Evolutionary conservation across 805 yeast species (phyloP), one percentile per base, ranked within the genome.

Genomic region (Yamadazyma takamatsuzukensis): DNA sequence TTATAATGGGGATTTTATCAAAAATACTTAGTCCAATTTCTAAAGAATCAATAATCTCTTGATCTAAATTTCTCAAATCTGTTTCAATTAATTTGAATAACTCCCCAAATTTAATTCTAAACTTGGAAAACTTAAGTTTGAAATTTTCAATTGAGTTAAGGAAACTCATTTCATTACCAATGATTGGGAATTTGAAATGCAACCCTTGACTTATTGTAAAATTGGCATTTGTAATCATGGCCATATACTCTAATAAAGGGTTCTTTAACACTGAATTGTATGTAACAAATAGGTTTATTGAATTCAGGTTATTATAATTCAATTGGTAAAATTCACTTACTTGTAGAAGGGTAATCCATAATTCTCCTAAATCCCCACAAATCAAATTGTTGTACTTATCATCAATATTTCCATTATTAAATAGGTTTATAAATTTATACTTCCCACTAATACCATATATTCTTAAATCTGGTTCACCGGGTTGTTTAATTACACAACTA

Each of bases 391-490:
- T 24, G 14, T 36, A 28, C 33, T 14, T 15, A 16, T 15, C 17
- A 6, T 16, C 27, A 7, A 9, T 22, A n/a, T 34, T 37, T 14
- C 46, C 46, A 5, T 34, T 29, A 25, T 42, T 42, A 47, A 84
- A 82, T 32, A 83, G 61, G 39, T 78, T 73, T 43, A 80, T 83
- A 38, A 76, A 72, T 15, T 82, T 74, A 24, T 82, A 52, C 3
- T 82, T 70, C 2, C 93, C 94, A 3, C 93, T 89, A 3, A 83
- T 50, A 0, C 94, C 94, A 33, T 79, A 68, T 14, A 83, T 54
- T 23, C 80, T 66, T 19, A 84, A 48, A 34, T 45, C 49, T 6
- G 63, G 63, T 32, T 64, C 66, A 21, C 65, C 54, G 2, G 52
- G 48, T n/a, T 25, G 36, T 10, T 22, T 18, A 6, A 80, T 43